phyloP scores from a whole-genome alignment of 495 filamentous ascomycete species.

The Trichocladium antarcticum region DNA sequence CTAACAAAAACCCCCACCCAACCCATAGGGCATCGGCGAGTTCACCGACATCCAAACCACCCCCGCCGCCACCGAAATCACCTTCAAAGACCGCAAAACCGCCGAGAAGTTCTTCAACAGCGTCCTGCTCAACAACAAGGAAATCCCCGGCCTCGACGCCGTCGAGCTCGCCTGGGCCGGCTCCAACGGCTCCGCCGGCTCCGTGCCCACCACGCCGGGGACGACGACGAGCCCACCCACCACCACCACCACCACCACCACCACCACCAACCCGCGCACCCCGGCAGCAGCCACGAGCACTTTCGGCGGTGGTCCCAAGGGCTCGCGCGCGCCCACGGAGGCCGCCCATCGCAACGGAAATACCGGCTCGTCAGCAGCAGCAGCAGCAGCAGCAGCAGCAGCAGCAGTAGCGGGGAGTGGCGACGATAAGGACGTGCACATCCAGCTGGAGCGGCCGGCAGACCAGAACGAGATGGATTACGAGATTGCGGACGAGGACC shows the following conservation, averaged over 20 bases:
- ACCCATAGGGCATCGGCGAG: slow-evolving; percentile 62
- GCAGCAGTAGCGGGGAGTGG: slow-evolving; percentile 2
- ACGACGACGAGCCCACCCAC: too few species aligned
- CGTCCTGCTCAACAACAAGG: slow-evolving; percentile 39
- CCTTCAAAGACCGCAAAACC: slow-evolving; percentile 80
- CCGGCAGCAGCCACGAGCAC: not conserved
- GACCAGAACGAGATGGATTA: slow-evolving; percentile 31
- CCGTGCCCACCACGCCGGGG: slow-evolving; percentile 6
- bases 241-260: not conserved
- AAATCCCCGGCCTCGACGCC: slow-evolving; percentile 60
- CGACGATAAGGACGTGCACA: slow-evolving; percentile 28
- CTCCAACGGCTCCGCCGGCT: slow-evolving; percentile 26
- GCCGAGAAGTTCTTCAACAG: slow-evolving; percentile 77
- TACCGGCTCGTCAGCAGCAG: too few species aligned
- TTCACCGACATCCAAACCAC: slow-evolving; percentile 64
- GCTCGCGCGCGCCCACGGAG: too few species aligned
- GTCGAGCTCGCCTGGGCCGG: slow-evolving; percentile 65
- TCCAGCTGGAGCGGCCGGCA: slow-evolving; percentile 19
- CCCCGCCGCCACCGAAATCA: slow-evolving; percentile 50
- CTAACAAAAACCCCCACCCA: slow-evolving; percentile 29
- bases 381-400: too few species aligned
- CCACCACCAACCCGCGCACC: not conserved
- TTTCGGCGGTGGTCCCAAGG: slow-evolving; percentile 30
- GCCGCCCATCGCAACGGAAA: too few species aligned
- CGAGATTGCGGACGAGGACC: slow-evolving; percentile 36